Base-by-base conservation (phyloP, 768 basidiomycete genomes). In the Termitomyces sp. region DNA sequence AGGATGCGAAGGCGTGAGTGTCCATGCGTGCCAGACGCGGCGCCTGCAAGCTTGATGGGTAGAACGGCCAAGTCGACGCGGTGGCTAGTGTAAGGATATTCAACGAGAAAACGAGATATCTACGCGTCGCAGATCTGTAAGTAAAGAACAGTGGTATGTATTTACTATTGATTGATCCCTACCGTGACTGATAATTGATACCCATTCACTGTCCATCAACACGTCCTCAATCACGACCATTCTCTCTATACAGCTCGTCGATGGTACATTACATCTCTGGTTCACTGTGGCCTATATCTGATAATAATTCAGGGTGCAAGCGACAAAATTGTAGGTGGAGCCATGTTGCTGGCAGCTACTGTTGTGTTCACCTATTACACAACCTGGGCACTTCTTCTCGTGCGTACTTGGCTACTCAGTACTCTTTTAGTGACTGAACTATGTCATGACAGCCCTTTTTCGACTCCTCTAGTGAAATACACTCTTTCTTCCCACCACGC, bases 301-400 rank as follows among this genome's bases (percentile, higher is more conserved):
- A 60, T 46, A 38, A 42, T n/a, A n/a, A 3, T n/a, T n/a, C 55
- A 96, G 94, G 86, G 83, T 38, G 68, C 80, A 60, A 89, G 86
- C 60, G 94, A 97, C 72, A 94, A 90, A 75, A 74, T 78, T 40
- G 71, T 94, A 10, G 94, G 94, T 48, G 82, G 86, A 29, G 62
- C 74, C 40, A 91, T 96, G 89, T 82, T 97, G 66, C 75, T 90
- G 58, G 77, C 81, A 57, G 91, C 92, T 32, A 79, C 82, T 6
- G 68, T 84, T 41, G 82, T 90, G 35, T 96, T 96, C 73, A 73
- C 80, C 10, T 98, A 98, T 69, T 98, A 98, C 70, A 94, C 95
- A 1, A 77, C 81, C 25, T 98, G 95, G 95, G 86, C 94, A 13
- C 79, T 97, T 51, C 73, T 98, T 48, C 80, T 95, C 51, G 94